phyloP scores from a whole-genome alignment of 306 rosid species.

The Dryas drummondii region DNA sequence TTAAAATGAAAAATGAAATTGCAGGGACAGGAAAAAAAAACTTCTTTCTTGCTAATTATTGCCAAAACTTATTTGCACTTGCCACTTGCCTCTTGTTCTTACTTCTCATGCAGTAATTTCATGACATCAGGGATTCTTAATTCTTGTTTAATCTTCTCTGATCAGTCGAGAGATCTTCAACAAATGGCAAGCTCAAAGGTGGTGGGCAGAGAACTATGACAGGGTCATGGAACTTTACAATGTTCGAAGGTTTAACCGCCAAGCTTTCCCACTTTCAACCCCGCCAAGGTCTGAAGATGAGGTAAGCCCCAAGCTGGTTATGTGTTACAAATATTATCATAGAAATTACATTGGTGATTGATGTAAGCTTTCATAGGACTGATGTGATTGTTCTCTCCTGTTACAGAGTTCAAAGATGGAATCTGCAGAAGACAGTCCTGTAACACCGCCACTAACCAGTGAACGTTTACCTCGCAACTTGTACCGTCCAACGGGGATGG shows the following conservation, averaged over 20 bases:
- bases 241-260: constrained; percentile 83
- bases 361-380: neutral
- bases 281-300: constrained; percentile 92
- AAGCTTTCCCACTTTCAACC: constrained; percentile 83
- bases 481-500: constrained; percentile 46
- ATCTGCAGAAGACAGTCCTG: constrained; percentile 82
- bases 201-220: constrained; percentile 97
- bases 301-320: constrained; percentile 44
- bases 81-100: neutral
- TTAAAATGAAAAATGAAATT: neutral
- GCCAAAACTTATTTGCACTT: neutral
- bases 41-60: neutral
- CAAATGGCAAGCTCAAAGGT: constrained; percentile 97
- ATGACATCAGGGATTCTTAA: neutral
- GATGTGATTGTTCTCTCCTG: constrained; percentile 9
- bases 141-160: neutral
- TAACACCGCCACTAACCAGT: constrained; percentile 82
- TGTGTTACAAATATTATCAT: neutral
- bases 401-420: constrained; percentile 80
- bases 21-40: neutral
- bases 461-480: constrained; percentile 62
- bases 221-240: constrained; percentile 94
- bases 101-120: neutral
- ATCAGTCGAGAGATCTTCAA: constrained; percentile 83
- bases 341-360: neutral